Base-by-base conservation (phyloP, 768 basidiomycete genomes). In the Leccinum broughii region DNA sequence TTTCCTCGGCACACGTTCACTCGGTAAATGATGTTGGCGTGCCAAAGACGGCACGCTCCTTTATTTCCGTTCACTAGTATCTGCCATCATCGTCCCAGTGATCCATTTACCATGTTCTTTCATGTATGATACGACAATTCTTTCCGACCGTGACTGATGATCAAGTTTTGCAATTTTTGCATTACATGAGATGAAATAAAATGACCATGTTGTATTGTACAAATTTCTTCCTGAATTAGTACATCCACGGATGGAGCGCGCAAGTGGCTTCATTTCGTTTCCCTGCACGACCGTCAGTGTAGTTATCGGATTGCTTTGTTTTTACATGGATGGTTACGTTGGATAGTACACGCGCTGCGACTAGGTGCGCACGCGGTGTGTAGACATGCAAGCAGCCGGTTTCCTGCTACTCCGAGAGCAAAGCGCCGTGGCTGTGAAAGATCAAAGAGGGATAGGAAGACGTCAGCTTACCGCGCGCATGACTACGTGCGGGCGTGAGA, bases 31-130 rank as follows among this genome's bases (percentile, higher is more conserved):
- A 34, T 20, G 46, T 52, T 30, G 57, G 35, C 57, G 35, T 20
- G 55, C 11, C 32, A 50, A 65, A 53, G 48, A 62, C 49, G 30
- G 60, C 56, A 46, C 17, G 22, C 48, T 56, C 34, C 41, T 46
- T 41, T 51, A 53, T 41, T 35, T 22, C 44, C 58, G 2, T 50
- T n/a, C 24, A 46, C 35, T 48, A 46, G 24, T 30, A 24, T 51
- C 15, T 50, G 37, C 15, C 26, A 56, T 37, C 55, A 53, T 53
- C 52, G 15, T 28, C 34, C 22, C 6, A 30, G 41, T 37, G 64
- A 62, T 41, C 39, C n/a, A 55, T 50, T 22, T 10, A 4, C n/a
- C 26, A 54, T 34, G 11, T 49, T n/a, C 20, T 48, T 26, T 20
- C 32, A 28, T 20, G 35, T 48, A 24, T 32, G 20, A 50, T 26